These are phyloP conservation scores for Eragrostis tef DNA, from an alignment of 202 grass and related monocot genomes.

Conservation along the genomic window DNA sequence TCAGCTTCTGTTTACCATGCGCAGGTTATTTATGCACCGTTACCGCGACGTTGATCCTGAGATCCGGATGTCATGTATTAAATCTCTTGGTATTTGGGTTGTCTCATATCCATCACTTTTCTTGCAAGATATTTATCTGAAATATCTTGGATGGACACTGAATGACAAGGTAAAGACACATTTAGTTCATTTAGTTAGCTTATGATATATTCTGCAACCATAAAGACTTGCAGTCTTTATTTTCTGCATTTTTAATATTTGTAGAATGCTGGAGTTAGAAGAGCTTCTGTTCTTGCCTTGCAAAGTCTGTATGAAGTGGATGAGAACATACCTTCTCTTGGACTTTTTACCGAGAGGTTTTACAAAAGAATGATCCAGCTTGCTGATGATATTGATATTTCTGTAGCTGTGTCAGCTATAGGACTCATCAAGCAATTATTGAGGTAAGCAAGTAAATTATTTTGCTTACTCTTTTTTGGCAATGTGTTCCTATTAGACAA, in stretches of 20 bases:
- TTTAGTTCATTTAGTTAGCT: conserved; percentile 23
- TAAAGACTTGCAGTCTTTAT: conserved; percentile 15
- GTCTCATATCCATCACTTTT: conserved; percentile 93
- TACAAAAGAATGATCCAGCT: conserved; percentile 94
- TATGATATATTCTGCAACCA: conserved; percentile 17
- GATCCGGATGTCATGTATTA: conserved; percentile 86
- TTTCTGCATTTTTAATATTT: conserved; percentile 29
- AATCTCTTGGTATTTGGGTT: conserved; percentile 92
- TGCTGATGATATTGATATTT: conserved; percentile 98
- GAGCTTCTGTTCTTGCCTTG: conserved; percentile 84
- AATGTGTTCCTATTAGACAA: background rate
- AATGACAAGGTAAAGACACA: conserved; percentile 85
- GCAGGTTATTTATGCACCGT: conserved; percentile 96
- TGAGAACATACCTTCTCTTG: conserved; percentile 89
- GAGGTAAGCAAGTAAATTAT: conserved; percentile 54
- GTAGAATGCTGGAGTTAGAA: conserved; percentile 92
- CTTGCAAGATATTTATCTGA: conserved; percentile 93
- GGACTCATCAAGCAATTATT: conserved; percentile 91
- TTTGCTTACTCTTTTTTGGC: conserved; percentile 37
- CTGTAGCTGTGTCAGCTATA: conserved; percentile 94
- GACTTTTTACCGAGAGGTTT: conserved; percentile 91
- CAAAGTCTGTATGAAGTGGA: conserved; percentile 93
- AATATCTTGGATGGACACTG: conserved; percentile 99
- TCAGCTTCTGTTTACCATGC: conserved; percentile 36
- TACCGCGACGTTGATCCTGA: conserved; percentile 98